Evolutionary conservation across 192 early-diverging fungal species (phyloP), one percentile per base, ranked within the genome.

Genomic region (Coemansia sp.): DNA sequence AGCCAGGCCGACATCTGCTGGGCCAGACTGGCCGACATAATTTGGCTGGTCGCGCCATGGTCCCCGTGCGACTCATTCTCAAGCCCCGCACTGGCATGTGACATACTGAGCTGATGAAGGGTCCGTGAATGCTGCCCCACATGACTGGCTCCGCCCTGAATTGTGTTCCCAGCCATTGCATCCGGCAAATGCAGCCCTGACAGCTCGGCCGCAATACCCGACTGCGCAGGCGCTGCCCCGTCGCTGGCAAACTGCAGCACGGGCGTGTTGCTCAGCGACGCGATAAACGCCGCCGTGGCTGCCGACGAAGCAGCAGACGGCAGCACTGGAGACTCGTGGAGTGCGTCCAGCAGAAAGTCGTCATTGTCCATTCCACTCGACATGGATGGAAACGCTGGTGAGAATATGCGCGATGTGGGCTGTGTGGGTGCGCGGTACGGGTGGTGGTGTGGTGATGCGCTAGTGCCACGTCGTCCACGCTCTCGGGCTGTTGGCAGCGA

Each of bases 251-350:
- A 39, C 50, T 52, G 62, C 62, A 55, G 2, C n/a, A 63, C 62
- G 37, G 63, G 69, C 35, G 69, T 71, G 69, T 55, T 65, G 11
- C 61, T 63, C 58, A 69, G 37, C 19, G 67, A 69, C 29, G 67
- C 66, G 5, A 53, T 53, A 32, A 69, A 17, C 8, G 62, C 45
- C 35, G 67, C 55, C 5, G 29, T 57, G 14, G 62, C 62, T 14
- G 53, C 38, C 24, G 38, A 23, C 39, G 51, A 11, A 15, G 35
- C 52, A 10, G 22, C 39, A 6, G 52, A 38, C 38, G 3, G 52
- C 21, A 64, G 17, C 62, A 5, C 29, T 7, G 12, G 62, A 39
- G 39, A 27, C 48, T 45, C 48, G 37, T 17, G 37, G 12, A 21
- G 62, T 24, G 51, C 51, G 19, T 43, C 41, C 12, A 43, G 15